These are phyloP conservation scores for Rutstroemia sp. DNA, from an alignment of 2,329 filamentous ascomycete species.

Conservation along the genomic window DNA sequence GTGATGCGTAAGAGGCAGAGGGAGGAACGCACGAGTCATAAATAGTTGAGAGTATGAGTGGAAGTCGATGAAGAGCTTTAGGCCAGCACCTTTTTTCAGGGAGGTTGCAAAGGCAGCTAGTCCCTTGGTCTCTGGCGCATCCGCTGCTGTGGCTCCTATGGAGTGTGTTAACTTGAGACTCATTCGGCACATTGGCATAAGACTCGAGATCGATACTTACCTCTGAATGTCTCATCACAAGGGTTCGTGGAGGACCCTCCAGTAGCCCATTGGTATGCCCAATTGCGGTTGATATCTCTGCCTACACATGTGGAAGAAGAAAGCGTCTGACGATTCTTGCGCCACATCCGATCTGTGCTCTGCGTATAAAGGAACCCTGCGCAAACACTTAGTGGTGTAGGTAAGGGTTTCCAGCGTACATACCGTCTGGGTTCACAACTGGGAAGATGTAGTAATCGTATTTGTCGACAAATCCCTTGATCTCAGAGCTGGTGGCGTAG, in stretches of 20 bases:
- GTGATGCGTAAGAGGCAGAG: not conserved
- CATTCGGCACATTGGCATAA: not conserved
- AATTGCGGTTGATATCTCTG: slow-evolving; percentile 53
- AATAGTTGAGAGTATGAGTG: slow-evolving; percentile 57
- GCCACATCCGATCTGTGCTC: slow-evolving; percentile 50
- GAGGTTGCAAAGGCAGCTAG: slow-evolving; percentile 40
- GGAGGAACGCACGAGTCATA: slow-evolving; percentile 34
- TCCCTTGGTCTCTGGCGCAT: slow-evolving; percentile 44
- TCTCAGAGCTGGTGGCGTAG: slow-evolving; percentile 34
- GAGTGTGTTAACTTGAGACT: not conserved
- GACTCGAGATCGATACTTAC: slow-evolving; percentile 14
- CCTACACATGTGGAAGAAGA: slow-evolving; percentile 37
- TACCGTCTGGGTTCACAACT: slow-evolving; percentile 54
- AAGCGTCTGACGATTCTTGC: slow-evolving; percentile 47
- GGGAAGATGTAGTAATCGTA: slow-evolving; percentile 62
- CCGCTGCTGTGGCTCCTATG: slow-evolving; percentile 34
- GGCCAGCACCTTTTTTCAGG: slow-evolving; percentile 37
- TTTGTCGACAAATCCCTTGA: slow-evolving; percentile 44
- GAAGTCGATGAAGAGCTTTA: slow-evolving; percentile 58
- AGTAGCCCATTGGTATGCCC: slow-evolving; percentile 43
- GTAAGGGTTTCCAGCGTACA: slow-evolving; percentile 8
- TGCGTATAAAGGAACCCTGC: slow-evolving; percentile 52
- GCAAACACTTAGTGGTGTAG: not conserved
- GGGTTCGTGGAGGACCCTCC: slow-evolving; percentile 43
- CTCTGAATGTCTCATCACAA: slow-evolving; percentile 42